Conservation (phyloP, 495 filamentous ascomycete species). For the Coniosporium apollinis region DNA sequence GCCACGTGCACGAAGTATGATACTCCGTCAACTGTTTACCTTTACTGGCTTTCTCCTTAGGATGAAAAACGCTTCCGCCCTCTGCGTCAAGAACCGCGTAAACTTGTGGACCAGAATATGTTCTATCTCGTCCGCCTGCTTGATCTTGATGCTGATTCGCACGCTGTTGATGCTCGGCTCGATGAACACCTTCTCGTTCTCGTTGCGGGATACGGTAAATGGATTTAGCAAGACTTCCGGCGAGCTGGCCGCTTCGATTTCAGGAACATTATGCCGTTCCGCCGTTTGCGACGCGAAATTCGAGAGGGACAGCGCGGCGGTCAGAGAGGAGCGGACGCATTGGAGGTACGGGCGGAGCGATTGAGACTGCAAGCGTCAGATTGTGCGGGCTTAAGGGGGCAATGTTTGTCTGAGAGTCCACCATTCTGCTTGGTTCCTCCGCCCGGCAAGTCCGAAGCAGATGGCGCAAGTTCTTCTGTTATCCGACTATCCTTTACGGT, state of each 20-base stretch:
- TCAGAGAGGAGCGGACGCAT: slow-evolving; percentile 85
- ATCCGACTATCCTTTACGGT: too few species aligned
- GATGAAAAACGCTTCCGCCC: slow-evolving; percentile 96
- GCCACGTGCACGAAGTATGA: slow-evolving; percentile 1
- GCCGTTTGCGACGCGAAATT: slow-evolving; percentile 95
- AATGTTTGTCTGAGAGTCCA: too few species aligned
- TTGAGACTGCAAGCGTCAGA: slow-evolving; percentile 48
- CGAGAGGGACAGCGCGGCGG: slow-evolving; percentile 82
- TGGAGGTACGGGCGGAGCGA: slow-evolving; percentile 94
- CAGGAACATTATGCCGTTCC: slow-evolving; percentile 94
- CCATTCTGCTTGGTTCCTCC: too few species aligned
- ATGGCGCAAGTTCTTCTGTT: too few species aligned
- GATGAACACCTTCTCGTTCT: slow-evolving; percentile 85
- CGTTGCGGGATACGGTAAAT: slow-evolving; percentile 72
- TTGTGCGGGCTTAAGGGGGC: too few species aligned
- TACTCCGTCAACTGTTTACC: slow-evolving; percentile 30
- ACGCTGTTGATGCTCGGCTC: slow-evolving; percentile 94
- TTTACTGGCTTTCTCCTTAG: slow-evolving; percentile 87
- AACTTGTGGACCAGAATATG: slow-evolving; percentile 96
- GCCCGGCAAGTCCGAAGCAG: too few species aligned
- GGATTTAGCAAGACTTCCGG: slow-evolving; percentile 94
- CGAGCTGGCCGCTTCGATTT: slow-evolving; percentile 81
- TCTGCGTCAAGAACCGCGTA: slow-evolving; percentile 84
- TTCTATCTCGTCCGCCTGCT: slow-evolving; percentile 98
- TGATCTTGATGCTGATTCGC: slow-evolving; percentile 91